Percentiles rank a stretch among this genome's conserved stretches.
Evolutionary conservation across 2,329 filamentous ascomycete genomes (phyloP).

Genomic region (Alternaria gansuensis): DNA sequence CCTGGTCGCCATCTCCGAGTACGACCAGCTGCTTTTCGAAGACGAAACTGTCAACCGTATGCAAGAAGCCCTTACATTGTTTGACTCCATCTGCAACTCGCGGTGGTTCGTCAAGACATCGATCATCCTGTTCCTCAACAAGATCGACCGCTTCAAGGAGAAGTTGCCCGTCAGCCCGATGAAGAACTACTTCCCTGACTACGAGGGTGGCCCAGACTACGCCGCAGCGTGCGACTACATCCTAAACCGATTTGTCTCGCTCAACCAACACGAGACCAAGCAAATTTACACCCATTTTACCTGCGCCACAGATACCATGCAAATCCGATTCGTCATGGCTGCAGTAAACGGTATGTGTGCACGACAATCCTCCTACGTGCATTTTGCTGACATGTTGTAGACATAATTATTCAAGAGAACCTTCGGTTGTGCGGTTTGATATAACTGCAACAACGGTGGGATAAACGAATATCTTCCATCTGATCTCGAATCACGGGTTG

Average conservation of each 20-base stretch:
- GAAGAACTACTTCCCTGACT: constrained; percentile 80
- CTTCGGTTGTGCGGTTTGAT: constrained; percentile 95
- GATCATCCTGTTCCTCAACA: constrained; percentile 78
- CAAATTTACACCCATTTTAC: constrained; percentile 99
- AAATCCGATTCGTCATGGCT: constrained; percentile 99
- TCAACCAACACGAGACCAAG: constrained; percentile 99
- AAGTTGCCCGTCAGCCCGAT: constrained; percentile 76
- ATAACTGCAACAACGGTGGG: constrained; percentile 61
- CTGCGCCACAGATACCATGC: constrained; percentile 96
- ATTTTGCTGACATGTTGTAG: constrained; percentile 64
- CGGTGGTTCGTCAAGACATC: constrained; percentile 77
- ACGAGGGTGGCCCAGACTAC: constrained; percentile 92
- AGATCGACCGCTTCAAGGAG: constrained; percentile 79
- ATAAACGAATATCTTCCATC: constrained; percentile 41
- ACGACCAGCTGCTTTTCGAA: constrained; percentile 94
- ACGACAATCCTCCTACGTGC: constrained; percentile 1
- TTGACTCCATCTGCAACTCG: constrained; percentile 77
- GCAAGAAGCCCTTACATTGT: constrained; percentile 75
- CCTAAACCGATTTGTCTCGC: constrained; percentile 94
- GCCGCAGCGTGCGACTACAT: constrained; percentile 97
- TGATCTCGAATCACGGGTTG: constrained; percentile 49
- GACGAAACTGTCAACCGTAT: constrained; percentile 86
- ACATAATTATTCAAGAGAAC: constrained; percentile 99
- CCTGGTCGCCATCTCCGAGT: constrained; percentile 95
- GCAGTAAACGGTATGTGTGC: constrained; percentile 86